Evolutionary conservation across 345 rosid species (phyloP).

Genomic region (Eucalyptus sideroxylon): DNA sequence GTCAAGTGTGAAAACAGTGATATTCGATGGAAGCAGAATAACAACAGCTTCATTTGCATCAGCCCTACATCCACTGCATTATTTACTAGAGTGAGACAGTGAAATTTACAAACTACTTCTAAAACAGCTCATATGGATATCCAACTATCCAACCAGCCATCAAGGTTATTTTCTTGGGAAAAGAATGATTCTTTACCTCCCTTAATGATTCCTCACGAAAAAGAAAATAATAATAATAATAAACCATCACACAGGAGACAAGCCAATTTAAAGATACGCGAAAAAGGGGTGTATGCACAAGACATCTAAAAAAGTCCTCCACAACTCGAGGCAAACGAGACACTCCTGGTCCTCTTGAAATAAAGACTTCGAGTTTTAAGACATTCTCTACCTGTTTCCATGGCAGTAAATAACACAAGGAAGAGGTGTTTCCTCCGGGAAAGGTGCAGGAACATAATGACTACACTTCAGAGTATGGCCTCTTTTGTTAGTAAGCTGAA

Average conservation of each 20-base stretch:
- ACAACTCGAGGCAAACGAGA: background rate
- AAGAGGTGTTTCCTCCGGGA: constrained; percentile 55
- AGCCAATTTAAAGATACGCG: background rate
- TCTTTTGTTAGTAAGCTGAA: constrained; percentile 76
- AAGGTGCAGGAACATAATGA: constrained; percentile 69
- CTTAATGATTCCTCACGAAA: background rate
- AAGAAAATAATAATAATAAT: background rate
- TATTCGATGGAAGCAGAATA: constrained; percentile 85
- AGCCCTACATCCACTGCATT: constrained; percentile 89
- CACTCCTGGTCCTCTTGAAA: background rate
- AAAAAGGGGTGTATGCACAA: background rate
- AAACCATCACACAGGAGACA: background rate
- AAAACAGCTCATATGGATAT: background rate
- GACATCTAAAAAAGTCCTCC: background rate
- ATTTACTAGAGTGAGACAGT: background rate
- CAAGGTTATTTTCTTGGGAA: background rate
- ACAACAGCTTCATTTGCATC: constrained; percentile 98
- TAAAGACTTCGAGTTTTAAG: background rate
- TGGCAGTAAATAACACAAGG: constrained; percentile 98
- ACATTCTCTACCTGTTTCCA: constrained; percentile 65
- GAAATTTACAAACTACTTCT: background rate
- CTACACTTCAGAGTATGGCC: constrained; percentile 84
- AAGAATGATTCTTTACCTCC: background rate
- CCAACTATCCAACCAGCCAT: background rate
- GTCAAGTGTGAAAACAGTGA: constrained; percentile 90